Conservation (phyloP, 2,329 filamentous ascomycete species). For the Phaeophleospora eucalypticola region DNA sequence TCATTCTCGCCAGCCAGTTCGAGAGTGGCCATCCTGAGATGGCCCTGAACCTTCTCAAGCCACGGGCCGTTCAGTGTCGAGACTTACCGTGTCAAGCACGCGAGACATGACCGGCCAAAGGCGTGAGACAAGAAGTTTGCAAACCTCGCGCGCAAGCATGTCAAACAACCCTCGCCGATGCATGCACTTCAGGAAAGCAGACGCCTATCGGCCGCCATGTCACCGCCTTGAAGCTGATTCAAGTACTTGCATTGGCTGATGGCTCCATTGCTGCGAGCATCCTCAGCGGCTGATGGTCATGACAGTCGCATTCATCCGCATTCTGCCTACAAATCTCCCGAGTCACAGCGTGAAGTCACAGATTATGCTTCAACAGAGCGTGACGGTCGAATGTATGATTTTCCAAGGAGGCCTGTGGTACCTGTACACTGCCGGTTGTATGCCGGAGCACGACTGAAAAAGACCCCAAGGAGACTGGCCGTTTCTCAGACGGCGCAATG, state of each 20-base stretch:
- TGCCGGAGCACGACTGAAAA: background rate
- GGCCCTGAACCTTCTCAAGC: too few species aligned
- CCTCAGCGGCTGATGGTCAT: background rate
- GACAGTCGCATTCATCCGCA: background rate
- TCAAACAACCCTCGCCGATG: background rate
- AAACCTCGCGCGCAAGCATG: background rate
- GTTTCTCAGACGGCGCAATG: too few species aligned
- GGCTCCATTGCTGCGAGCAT: too few species aligned
- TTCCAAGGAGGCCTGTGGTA: background rate
- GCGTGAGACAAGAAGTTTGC: background rate
- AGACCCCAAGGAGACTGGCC: background rate
- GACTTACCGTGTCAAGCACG: too few species aligned
- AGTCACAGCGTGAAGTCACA: background rate
- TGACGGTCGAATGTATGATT: background rate
- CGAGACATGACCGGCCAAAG: too few species aligned
- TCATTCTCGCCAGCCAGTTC: too few species aligned
- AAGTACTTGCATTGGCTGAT: too few species aligned
- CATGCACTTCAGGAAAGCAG: background rate
- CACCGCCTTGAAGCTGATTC: too few species aligned
- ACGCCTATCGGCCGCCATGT: background rate
- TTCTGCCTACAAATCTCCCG: background rate
- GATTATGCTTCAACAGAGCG: background rate
- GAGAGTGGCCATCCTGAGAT: too few species aligned
- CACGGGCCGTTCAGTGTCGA: too few species aligned
- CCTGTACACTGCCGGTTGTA: background rate